These are phyloP conservation scores for Talaromyces sp. DNA, from an alignment of 2,329 filamentous ascomycete species.

Conservation along the genomic window DNA sequence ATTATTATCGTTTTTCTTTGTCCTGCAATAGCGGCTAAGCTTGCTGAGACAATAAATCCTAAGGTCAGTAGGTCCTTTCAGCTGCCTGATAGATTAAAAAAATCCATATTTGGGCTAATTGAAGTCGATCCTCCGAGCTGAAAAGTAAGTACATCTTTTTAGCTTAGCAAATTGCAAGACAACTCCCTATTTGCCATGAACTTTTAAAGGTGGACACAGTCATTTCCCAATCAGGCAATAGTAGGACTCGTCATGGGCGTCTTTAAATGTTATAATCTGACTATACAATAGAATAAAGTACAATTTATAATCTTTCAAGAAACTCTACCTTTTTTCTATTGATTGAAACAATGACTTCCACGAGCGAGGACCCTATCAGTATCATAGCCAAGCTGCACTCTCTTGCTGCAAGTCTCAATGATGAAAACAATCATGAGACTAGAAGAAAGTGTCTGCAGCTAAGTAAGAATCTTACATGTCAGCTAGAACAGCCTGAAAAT, in stretches of 20 bases:
- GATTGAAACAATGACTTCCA: not conserved
- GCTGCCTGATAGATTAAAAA: too few species aligned
- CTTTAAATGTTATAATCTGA: not conserved
- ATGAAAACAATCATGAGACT: not conserved
- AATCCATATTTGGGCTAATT: too few species aligned
- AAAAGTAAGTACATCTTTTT: too few species aligned
- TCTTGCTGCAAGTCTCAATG: not conserved
- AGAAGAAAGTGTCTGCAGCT: not conserved
- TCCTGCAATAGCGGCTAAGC: too few species aligned
- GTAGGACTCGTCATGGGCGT: not conserved
- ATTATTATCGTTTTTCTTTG: not conserved
- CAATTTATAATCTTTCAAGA: too few species aligned
- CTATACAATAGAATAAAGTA: not conserved
- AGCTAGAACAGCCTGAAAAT: constrained; percentile 2
- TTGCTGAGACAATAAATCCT: too few species aligned
- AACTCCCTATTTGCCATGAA: not conserved
- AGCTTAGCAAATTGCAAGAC: too few species aligned
- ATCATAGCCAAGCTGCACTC: constrained; percentile 1
- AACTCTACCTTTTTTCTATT: too few species aligned
- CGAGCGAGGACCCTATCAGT: not conserved
- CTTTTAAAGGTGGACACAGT: not conserved
- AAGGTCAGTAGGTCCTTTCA: too few species aligned
- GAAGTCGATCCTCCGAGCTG: too few species aligned
- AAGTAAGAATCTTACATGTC: not conserved
- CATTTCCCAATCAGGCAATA: not conserved